Evolutionary conservation across 2,329 filamentous ascomycete species (phyloP).

Genomic region (Exophiala viscosa): DNA sequence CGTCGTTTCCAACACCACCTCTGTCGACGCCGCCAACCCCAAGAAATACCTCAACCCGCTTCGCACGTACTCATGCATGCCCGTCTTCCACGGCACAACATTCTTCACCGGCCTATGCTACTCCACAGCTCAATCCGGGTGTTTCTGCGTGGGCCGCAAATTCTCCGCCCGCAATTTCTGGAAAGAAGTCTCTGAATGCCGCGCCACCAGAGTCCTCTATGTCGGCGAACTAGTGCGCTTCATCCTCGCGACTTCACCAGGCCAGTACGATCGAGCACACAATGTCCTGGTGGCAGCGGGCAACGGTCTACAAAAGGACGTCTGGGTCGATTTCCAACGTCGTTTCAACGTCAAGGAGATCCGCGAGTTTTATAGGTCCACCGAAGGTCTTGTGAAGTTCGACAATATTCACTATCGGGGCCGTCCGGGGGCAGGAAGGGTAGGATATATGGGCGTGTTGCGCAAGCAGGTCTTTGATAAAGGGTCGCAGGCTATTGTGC

Average conservation of each 20-base stretch:
- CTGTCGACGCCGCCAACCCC: slow-evolving; percentile 36
- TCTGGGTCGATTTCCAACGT: slow-evolving; percentile 45
- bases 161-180: slow-evolving; percentile 26
- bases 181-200: slow-evolving; percentile 31
- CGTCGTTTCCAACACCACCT: slow-evolving; percentile 31
- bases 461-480: slow-evolving; percentile 37
- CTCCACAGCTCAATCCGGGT: slow-evolving; percentile 39
- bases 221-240: slow-evolving; percentile 51
- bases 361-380: slow-evolving; percentile 73
- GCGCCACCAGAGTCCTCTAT: slow-evolving; percentile 56
- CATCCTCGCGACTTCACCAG: slow-evolving; percentile 41
- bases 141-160: slow-evolving; percentile 42
- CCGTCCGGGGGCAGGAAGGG: slow-evolving; percentile 52
- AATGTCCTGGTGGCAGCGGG: slow-evolving; percentile 43
- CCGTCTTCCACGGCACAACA: slow-evolving; percentile 49
- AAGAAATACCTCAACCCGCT: slow-evolving; percentile 42
- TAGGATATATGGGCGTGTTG: slow-evolving; percentile 44
- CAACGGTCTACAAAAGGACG: slow-evolving; percentile 47
- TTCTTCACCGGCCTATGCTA: slow-evolving; percentile 45
- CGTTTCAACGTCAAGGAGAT: slow-evolving; percentile 49
- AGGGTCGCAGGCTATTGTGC: slow-evolving; percentile 58
- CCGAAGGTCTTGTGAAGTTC: slow-evolving; percentile 64
- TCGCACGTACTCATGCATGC: slow-evolving; percentile 47
- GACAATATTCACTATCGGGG: slow-evolving; percentile 64
- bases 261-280: slow-evolving; percentile 44